Percentiles rank a stretch among this genome's conserved stretches.
Conservation (phyloP, 2,329 filamentous ascomycete species). For the Diaporthe sp. region DNA sequence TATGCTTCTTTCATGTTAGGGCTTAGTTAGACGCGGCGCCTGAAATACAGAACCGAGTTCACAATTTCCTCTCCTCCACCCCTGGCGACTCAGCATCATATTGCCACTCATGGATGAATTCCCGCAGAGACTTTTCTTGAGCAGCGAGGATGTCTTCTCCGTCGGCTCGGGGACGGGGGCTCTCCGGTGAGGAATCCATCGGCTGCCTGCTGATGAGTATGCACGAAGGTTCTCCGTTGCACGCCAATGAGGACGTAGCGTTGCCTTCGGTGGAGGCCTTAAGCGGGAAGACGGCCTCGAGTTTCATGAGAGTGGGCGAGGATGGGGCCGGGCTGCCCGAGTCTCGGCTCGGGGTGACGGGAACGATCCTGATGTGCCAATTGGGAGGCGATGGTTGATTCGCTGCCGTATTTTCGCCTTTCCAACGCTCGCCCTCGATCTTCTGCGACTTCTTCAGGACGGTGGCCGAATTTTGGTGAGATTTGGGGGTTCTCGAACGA, state of each 20-base stretch:
- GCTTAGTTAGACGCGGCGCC: neutral
- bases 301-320: conserved; percentile 1
- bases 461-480: neutral
- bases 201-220: conserved; percentile 22
- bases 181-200: neutral
- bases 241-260: neutral
- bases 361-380: conserved; percentile 33
- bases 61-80: neutral
- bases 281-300: conserved; percentile 34
- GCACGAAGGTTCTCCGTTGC: conserved; percentile 14
- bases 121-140: conserved; percentile 2
- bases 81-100: neutral
- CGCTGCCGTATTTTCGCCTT: neutral
- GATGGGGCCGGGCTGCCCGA: neutral
- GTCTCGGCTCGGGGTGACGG: neutral
- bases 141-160: neutral
- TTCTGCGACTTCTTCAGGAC: neutral
- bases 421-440: neutral
- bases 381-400: neutral
- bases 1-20: neutral
- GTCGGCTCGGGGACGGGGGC: neutral
- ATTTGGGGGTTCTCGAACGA: neutral
- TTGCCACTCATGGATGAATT: conserved; percentile 22
- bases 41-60: neutral
- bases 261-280: neutral